Evolutionary conservation across 257 asterid species (phyloP), one percentile per base, ranked within the genome.

Genomic region (Capsicum chinense): DNA sequence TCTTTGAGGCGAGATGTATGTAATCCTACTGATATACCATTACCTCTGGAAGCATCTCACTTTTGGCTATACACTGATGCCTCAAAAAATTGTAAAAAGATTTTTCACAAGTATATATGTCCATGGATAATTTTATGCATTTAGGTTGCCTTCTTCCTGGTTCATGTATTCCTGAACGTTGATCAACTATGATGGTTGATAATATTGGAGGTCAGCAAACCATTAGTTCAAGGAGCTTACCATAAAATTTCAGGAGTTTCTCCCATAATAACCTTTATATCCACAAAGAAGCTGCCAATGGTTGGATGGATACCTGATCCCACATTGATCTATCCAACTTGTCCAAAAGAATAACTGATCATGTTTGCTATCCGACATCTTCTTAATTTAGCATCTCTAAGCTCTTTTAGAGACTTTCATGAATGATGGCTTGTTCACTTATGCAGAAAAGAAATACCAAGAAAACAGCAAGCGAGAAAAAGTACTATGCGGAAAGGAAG

Each of bases 381-480:
- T 78, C 50, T 54, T 56, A 66, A 78, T 78, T 26, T 78, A 78
- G 50, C 64, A 78, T 78, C 64, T 78, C 26, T 54, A 54, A 78
- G 82, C 5, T 33, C 33, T 78, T 78, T 78, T 33, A 52, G 48
- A 8, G 48, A 44, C 48, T 44, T 78, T 8, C 64, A 52, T 54
- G 64, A 26, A 78, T 78, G 59, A 70, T 82, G 63, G 71, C 56
- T 84, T 54, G 13, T 17, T 42, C 66, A 16, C 50, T 83, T 63
- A 42, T 81, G 82, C 95, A 95, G 99, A 92, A 92, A 89, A 97
- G 98, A 21, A 96, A 96, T 64, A 94, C 95, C 33, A 96, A 92
- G 93, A 96, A 96, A 87, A 93, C 91, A 92, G 98, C 92, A 10
- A 93, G 98, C 7, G 98, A 94, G 88, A 92, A 93, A 93, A 94